These are phyloP conservation scores for Jamesozyma spencerorum DNA, from an alignment of 805 yeast genomes.

Conservation along the genomic window DNA sequence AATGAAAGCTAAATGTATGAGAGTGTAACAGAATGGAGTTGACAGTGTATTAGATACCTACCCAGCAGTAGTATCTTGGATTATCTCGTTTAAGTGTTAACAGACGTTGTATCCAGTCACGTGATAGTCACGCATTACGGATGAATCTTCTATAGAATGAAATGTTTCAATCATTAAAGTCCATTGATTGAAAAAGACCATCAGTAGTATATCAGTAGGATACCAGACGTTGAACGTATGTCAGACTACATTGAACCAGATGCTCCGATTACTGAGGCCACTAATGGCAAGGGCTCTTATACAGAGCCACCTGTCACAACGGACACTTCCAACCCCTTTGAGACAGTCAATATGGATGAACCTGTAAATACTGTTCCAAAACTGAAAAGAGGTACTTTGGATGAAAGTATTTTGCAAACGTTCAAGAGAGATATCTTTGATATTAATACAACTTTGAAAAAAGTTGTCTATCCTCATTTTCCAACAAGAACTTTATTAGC, in stretches of 20 bases:
- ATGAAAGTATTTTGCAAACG: constrained; percentile 24
- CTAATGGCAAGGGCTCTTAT: neutral
- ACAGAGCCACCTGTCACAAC: neutral
- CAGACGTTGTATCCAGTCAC: too few relatives aligned
- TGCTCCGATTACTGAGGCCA: constrained; percentile 1
- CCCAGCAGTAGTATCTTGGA: too few relatives aligned
- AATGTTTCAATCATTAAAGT: too few relatives aligned
- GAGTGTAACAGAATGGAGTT: too few relatives aligned
- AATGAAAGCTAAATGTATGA: too few relatives aligned
- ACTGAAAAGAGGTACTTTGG: constrained; percentile 27
- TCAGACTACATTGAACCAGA: constrained; percentile 24
- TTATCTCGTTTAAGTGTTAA: too few relatives aligned
- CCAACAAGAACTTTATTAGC: constrained; percentile 11
- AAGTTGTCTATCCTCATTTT: constrained; percentile 29
- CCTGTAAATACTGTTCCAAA: neutral
- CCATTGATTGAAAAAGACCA: too few relatives aligned
- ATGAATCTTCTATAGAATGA: too few relatives aligned
- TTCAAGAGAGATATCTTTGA: constrained; percentile 25
- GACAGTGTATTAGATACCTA: too few relatives aligned
- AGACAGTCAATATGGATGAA: neutral
- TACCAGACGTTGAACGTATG: constrained; percentile 10
- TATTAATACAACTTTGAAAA: constrained; percentile 25
- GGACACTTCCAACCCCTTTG: constrained; percentile 4
- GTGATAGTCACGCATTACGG: too few relatives aligned
- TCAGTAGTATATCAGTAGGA: too few relatives aligned